Conservation (phyloP, 2,329 filamentous ascomycete genomes). For the Ophiostoma sp. region DNA sequence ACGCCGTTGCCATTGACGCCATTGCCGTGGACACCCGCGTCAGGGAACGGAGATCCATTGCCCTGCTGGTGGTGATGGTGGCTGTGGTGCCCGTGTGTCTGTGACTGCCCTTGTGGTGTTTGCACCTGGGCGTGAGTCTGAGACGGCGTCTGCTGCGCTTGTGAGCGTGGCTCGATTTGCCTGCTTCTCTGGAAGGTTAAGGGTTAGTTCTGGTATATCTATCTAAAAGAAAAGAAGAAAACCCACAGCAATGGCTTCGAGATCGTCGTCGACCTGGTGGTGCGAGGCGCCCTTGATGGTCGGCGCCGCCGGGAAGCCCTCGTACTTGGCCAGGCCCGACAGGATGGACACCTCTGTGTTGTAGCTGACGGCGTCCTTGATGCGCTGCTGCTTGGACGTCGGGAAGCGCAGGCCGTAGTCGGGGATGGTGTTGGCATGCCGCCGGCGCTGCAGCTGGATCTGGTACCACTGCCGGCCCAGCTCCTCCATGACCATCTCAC, state of each 20-base stretch:
- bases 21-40: not conserved
- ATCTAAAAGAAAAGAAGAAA: conserved; percentile 44
- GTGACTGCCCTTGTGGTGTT: conserved; percentile 25
- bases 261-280: conserved; percentile 75
- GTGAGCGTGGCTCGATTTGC: not conserved
- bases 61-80: not conserved
- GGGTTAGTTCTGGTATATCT: no score
- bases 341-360: conserved; percentile 92
- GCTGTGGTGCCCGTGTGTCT: conserved; percentile 28
- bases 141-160: conserved; percentile 16
- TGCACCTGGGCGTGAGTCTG: conserved; percentile 9
- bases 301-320: conserved; percentile 94
- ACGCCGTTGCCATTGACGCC: not conserved
- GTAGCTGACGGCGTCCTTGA: conserved; percentile 82
- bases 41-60: not conserved
- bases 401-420: conserved; percentile 81
- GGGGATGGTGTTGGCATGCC: conserved; percentile 67
- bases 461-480: conserved; percentile 89
- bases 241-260: conserved; percentile 67
- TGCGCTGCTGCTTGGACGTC: conserved; percentile 67
- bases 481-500: conserved; percentile 72
- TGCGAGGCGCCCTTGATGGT: conserved; percentile 67
- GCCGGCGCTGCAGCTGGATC: conserved; percentile 73
- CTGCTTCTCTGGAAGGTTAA: conserved; percentile 11
- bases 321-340: conserved; percentile 85